These are phyloP conservation scores for Podospora pseudoanserina DNA, from an alignment of 495 filamentous ascomycete genomes.

Conservation along the genomic window DNA sequence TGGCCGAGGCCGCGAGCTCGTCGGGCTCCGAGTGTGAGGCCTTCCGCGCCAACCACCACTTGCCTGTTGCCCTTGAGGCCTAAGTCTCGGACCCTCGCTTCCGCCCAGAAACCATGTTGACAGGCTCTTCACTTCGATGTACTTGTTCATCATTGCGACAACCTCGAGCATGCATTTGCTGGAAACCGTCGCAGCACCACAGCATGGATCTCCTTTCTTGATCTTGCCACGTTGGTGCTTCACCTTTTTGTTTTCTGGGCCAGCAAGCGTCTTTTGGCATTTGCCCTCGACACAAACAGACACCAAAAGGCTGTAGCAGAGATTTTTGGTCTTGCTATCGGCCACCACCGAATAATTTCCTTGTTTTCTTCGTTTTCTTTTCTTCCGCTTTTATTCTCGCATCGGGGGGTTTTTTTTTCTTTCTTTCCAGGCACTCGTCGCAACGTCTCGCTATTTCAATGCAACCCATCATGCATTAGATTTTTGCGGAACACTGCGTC, in stretches of 20 bases:
- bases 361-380: constrained; percentile 5
- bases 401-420: not conserved
- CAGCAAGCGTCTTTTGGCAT: not conserved
- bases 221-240: not conserved
- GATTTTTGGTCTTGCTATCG: not conserved
- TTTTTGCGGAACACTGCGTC: constrained; percentile 6
- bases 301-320: not conserved
- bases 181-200: not conserved
- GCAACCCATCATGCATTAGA: not conserved
- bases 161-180: not conserved
- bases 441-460: not conserved
- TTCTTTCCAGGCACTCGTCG: not conserved
- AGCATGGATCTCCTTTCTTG: not conserved
- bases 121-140: not conserved
- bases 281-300: not conserved
- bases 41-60: not conserved
- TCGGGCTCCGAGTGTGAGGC: constrained; percentile 11
- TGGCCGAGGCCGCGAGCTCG: not conserved
- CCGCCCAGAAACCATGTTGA: not conserved
- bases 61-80: constrained; percentile 32
- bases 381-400: constrained; percentile 2
- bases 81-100: constrained; percentile 16
- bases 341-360: not conserved
- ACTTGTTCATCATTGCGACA: not conserved
- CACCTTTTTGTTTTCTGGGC: not conserved